These are phyloP conservation scores for Coemansia sp. DNA, from an alignment of 192 early-diverging fungal species.

Conservation along the genomic window DNA sequence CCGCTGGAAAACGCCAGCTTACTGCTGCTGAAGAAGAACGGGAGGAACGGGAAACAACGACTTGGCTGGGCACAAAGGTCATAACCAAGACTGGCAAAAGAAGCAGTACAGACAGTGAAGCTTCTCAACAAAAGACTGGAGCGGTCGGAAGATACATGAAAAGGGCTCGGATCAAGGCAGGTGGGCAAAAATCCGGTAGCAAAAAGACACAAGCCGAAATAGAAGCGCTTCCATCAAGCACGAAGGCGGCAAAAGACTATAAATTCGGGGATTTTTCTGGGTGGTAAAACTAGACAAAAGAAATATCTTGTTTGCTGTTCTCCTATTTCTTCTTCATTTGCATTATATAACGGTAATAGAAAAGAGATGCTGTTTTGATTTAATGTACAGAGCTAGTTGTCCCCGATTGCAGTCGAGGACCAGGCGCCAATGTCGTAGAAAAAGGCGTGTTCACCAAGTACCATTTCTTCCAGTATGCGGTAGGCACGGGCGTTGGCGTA, in stretches of 20 bases:
- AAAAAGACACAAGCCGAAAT: neutral
- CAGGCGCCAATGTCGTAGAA: constrained; percentile 40
- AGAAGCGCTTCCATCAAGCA: neutral
- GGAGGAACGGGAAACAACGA: constrained; percentile 65
- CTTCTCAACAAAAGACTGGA: neutral
- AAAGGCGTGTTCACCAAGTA: constrained; percentile 39
- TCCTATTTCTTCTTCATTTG: neutral
- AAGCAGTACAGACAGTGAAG: neutral
- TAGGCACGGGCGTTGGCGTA: constrained; percentile 46
- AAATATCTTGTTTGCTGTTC: neutral
- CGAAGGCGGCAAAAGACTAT: constrained; percentile 24
- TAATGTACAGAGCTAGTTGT: neutral
- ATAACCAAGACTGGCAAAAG: neutral
- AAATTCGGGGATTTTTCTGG: constrained; percentile 42
- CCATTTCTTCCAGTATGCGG: constrained; percentile 44
- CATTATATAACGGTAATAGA: neutral
- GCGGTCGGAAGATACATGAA: constrained; percentile 40
- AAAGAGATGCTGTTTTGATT: too few species aligned
- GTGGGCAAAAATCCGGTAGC: neutral
- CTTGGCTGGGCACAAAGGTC: constrained; percentile 71
- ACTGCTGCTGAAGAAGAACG: constrained; percentile 55
- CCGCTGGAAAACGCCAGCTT: constrained; percentile 42
- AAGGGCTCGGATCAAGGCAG: constrained; percentile 14
- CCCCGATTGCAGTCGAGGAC: constrained; percentile 30
- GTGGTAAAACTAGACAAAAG: constrained; percentile 22